These are phyloP conservation scores for Phytophthora hibernalis DNA, from an alignment of 352 stramenopile species.

Conservation along the genomic window DNA sequence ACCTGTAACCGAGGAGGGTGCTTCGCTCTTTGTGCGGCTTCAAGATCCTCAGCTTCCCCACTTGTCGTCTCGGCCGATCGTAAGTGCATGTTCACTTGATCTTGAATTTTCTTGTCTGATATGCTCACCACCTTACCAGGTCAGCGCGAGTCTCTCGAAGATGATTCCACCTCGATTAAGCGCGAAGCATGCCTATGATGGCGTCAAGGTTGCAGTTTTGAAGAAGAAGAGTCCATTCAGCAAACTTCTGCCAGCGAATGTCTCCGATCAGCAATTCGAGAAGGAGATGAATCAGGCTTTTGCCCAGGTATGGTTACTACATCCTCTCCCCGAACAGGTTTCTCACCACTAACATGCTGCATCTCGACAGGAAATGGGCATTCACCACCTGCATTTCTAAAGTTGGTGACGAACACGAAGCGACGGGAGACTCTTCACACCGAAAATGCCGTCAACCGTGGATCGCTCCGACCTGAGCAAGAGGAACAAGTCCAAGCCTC, in stretches of 20 bases:
- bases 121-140: conserved; percentile 15
- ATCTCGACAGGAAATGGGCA: conserved; percentile 52
- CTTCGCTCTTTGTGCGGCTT: conserved; percentile 68
- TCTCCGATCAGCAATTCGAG: conserved; percentile 63
- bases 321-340: not conserved
- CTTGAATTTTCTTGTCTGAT: not conserved
- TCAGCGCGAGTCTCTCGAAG: conserved; percentile 39
- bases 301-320: conserved; percentile 36
- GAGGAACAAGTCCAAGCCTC: conserved; percentile 17
- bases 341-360: not conserved
- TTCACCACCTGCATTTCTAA: conserved; percentile 58
- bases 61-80: conserved; percentile 41
- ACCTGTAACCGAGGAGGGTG: conserved; percentile 43
- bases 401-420: conserved; percentile 4
- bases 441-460: not conserved
- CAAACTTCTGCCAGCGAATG: conserved; percentile 51
- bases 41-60: conserved; percentile 68
- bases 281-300: conserved; percentile 76
- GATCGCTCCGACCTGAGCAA: conserved; percentile 6
- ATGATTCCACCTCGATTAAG: conserved; percentile 52
- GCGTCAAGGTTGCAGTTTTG: conserved; percentile 41
- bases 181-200: conserved; percentile 63
- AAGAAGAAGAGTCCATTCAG: conserved; percentile 75
- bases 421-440: conserved; percentile 18
- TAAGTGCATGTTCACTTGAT: conserved; percentile 28